Base-by-base conservation (phyloP, 2,329 filamentous ascomycete species). In the Diaporthe citriasiana region DNA sequence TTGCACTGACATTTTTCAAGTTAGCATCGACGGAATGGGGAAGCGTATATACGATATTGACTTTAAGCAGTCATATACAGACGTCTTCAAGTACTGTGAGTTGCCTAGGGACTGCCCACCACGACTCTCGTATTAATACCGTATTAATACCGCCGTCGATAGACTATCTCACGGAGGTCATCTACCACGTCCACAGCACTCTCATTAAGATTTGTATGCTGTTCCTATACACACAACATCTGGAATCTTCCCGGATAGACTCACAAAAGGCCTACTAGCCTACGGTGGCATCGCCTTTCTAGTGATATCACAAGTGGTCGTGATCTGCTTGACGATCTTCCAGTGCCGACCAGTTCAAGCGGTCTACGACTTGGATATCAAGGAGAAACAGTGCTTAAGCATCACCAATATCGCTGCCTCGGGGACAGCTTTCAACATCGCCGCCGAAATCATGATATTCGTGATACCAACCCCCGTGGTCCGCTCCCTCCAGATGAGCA, bases 191-290 rank as follows among this genome's bases (percentile, higher is more conserved):
- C 33, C 47, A 68, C 22, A 53, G 63, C 63, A 68, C 63, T 15
- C 63, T 68, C 9, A 68, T 68, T 47, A 68, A 68, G 63, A 47
- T 68, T 22, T 68, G 63, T 33, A 68, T 68, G 63, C 47, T 68
- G 33, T 68, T 68, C 15, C 63, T 68, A 4, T 68, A 68, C 33
- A 51, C 53, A 27, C 63, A n/a, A n/a, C n/a, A n/a, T n/a, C n/a
- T n/a, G n/a, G 63, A 1, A 68, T 68, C 5, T 68, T 68, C 25
- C 63, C 63, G 2, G 63, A 68, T 17, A 51, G 30, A 13, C 63
- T 68, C 47, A 53, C 63, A 5, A 68, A 68, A 35, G 19, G 47
- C n/a, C 33, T 68, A 33, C 33, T 68, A 33, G 63, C 47, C 1
- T 68, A 53, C 4, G 47, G 63, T 19, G 47, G 63, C 1, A 68